phyloP scores from a whole-genome alignment of 1,284 basidiomycete genomes.

The Athelia sp. region DNA sequence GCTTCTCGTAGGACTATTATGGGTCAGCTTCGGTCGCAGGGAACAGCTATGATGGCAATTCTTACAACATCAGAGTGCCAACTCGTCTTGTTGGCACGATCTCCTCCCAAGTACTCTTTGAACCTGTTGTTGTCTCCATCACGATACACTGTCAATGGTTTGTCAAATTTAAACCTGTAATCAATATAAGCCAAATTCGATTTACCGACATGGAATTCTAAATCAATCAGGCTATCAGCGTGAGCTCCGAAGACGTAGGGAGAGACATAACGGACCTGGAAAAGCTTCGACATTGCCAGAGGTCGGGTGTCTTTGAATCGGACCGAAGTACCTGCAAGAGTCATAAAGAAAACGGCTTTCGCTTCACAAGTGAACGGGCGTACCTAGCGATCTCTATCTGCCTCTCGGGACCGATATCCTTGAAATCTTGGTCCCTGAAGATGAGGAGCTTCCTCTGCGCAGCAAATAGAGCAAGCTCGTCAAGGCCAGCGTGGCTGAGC shows the following conservation, averaged over 20 bases:
- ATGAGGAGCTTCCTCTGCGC: slow-evolving; percentile 56
- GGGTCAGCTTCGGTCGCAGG: not conserved
- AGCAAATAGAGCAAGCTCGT: slow-evolving; percentile 57
- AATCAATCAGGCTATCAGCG: too few species aligned
- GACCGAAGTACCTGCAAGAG: slow-evolving; percentile 51
- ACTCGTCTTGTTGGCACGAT: slow-evolving; percentile 22
- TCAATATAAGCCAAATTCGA: too few species aligned
- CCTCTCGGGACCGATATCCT: slow-evolving; percentile 42
- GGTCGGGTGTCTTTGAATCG: slow-evolving; percentile 55
- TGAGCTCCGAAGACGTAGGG: too few species aligned
- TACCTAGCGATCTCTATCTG: slow-evolving; percentile 46
- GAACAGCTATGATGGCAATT: slow-evolving; percentile 1
- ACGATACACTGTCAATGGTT: slow-evolving; percentile 37
- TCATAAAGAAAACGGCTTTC: too few species aligned
- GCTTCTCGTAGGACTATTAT: slow-evolving; percentile 49
- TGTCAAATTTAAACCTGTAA: too few species aligned
- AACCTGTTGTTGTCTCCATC: slow-evolving; percentile 26
- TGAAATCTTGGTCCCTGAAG: slow-evolving; percentile 57
- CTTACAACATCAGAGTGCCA: slow-evolving; percentile 46
- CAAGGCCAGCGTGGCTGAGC: slow-evolving; percentile 47
- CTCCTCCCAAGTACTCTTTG: slow-evolving; percentile 24
- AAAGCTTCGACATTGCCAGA: slow-evolving; percentile 43
- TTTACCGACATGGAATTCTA: slow-evolving; percentile 43
- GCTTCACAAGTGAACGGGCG: not conserved
- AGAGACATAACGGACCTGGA: slow-evolving; percentile 31